Evolutionary conservation across 306 rosid species (phyloP), one percentile per base, ranked within the genome.

Genomic region (Rosa lucieae): DNA sequence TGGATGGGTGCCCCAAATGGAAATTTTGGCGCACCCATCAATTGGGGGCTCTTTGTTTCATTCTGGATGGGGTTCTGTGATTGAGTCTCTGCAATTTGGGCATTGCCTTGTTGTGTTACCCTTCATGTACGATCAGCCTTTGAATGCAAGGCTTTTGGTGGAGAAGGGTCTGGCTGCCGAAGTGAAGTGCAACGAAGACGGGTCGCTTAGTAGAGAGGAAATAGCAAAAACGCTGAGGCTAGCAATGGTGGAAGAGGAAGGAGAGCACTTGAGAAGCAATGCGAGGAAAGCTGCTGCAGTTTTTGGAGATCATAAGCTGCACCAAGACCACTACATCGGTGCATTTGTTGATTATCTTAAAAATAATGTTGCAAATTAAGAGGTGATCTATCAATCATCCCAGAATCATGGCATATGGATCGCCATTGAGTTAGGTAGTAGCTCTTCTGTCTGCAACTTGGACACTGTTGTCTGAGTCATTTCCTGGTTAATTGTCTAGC

Each of bases 381-480:
- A 47, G 52, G 15, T 47, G 52, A 12, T 47, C 49, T 2, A 46
- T 46, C 52, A 17, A 47, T 47, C 52, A 47, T 12, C 52, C 52
- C 12, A 47, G 52, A 12, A 12, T 46, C 49, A 10, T 29, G 29
- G 29, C 29, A 29, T 29, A 29, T 29, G 29, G 29, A 29, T 29
- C 29, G 29, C 29, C 29, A 29, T 29, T 29, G 29, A 29, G 29
- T 29, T 29, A 29, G 29, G 29, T 29, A 29, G 29, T 29, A 0
- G 29, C 29, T 29, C 29, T 29, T 29, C 29, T 29, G 29, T 29
- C 1, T 29, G 29, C 29, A 29, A 29, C 29, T 29, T 2, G 14
- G 49, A 46, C 3, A 46, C 47, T 44, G 11, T 44, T 44, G 47
- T 44, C 46, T 6, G 47, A 86, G 86, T 72, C 87, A 85, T 77